These are phyloP conservation scores for Cicer yamashitae DNA, from an alignment of 306 rosid genomes.

Conservation along the genomic window DNA sequence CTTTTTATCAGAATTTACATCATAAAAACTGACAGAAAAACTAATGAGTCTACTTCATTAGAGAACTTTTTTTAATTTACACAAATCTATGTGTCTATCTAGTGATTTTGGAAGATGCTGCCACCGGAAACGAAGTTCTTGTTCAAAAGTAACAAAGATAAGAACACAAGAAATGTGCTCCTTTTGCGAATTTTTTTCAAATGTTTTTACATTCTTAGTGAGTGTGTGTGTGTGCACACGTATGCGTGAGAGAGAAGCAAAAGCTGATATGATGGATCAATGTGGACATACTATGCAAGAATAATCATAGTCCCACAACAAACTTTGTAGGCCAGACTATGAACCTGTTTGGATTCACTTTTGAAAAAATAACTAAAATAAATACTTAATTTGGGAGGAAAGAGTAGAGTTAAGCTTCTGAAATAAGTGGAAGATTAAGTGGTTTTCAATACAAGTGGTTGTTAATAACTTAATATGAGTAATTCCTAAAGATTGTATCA, in stretches of 20 bases:
- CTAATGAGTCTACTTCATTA: neutral
- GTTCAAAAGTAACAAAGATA: conserved; percentile 9
- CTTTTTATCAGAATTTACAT: conserved; percentile 1
- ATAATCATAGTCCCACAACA: neutral
- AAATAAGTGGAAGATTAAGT: conserved; percentile 12
- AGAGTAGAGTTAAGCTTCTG: conserved; percentile 1
- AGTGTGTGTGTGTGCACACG: too few relatives aligned
- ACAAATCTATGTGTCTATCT: neutral
- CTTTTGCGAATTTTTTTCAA: neutral
- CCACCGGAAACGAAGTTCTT: conserved; percentile 24
- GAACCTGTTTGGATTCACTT: conserved; percentile 2
- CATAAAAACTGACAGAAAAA: neutral
- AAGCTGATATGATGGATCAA: too few relatives aligned
- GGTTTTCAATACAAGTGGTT: neutral
- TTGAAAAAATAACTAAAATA: neutral
- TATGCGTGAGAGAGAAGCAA: too few relatives aligned
- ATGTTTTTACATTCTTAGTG: too few relatives aligned
- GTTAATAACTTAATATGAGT: neutral
- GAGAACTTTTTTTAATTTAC: neutral
- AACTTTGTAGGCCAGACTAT: neutral
- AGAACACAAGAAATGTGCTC: neutral
- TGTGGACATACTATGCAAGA: neutral
- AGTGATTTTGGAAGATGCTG: conserved; percentile 7
- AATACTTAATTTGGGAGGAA: neutral
- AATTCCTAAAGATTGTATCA: neutral